These are phyloP conservation scores for Chara braunii DNA, from an alignment of 139 green algal genomes.

Conservation along the genomic window DNA sequence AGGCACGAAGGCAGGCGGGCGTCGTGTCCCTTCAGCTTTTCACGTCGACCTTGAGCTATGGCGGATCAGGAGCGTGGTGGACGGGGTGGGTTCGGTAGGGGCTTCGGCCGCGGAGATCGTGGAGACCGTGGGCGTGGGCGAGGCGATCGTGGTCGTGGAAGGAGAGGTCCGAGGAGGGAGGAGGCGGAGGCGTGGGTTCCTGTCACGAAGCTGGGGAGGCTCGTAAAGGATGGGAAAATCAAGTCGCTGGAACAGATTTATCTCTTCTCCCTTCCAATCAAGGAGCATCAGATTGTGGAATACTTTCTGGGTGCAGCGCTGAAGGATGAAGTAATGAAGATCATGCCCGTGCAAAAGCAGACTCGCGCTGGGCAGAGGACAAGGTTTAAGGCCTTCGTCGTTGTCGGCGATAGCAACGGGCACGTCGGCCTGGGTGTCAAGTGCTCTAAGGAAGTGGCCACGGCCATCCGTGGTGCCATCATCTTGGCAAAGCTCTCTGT, in stretches of 20 bases:
- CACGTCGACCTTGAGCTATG: too few species aligned
- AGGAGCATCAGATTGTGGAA: conserved; percentile 60
- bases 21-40: too few species aligned
- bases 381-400: conserved; percentile 99
- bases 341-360: conserved; percentile 99
- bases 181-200: conserved; percentile 95
- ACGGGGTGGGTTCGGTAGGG: conserved; percentile 78
- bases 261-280: conserved; percentile 95
- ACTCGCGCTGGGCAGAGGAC: conserved; percentile 93
- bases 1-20: too few species aligned
- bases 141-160: conserved; percentile 19
- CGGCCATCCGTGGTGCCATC: conserved; percentile 92
- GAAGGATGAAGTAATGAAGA: conserved; percentile 79
- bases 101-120: conserved; percentile 68
- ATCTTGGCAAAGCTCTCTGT: conserved; percentile 90
- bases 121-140: conserved; percentile 57
- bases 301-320: conserved; percentile 43
- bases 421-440: conserved; percentile 96
- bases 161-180: conserved; percentile 59
- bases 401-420: conserved; percentile 93
- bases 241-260: conserved; percentile 97
- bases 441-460: conserved; percentile 97
- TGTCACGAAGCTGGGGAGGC: conserved; percentile 91
- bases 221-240: conserved; percentile 98
- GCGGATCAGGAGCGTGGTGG: too few species aligned